Evolutionary conservation across 2,329 filamentous ascomycete species (phyloP), one percentile per base, ranked within the genome.

Genomic region (Microdochium nivale): DNA sequence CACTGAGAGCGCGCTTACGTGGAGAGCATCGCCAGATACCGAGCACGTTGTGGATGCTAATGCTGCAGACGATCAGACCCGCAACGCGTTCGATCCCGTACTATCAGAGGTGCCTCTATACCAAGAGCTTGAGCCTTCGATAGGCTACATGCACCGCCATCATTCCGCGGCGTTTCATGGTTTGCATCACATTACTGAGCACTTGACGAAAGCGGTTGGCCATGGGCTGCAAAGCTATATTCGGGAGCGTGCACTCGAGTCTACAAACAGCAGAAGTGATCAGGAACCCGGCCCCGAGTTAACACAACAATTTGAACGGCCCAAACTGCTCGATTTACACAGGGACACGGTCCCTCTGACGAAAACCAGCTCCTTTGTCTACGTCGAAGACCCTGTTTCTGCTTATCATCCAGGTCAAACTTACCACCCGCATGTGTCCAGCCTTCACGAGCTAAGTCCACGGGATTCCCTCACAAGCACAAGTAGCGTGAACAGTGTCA

Each of bases 371-470:
- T 44, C 40, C 16, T 44, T 44, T 13, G 19, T 44, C 19, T 44
- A 44, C 21, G 40, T 44, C 5, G 40, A 44, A 19, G 19, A 44
- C 19, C 40, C 40, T 3, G 23, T 44, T 23, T 44, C 40, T 19
- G 40, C 40, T 61, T 25, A 37, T 62, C 37, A 40, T 60, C 19
- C 57, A 59, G 19, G 62, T 5, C 40, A 44, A 23, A 44, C 9
- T 3, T 19, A 44, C 40, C 19, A 44, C n/a, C 40, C 21, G 7
- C 9, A 7, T 4, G 16, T 19, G 19, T 19, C 16, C 16, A 44
- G 40, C 40, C 40, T n/a, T n/a, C n/a, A n/a, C n/a, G n/a, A n/a
- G n/a, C n/a, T n/a, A n/a, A n/a, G n/a, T n/a, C n/a, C 35, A n/a
- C 11, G 16, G n/a, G 35, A 19, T 40, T 40, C 27, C 27, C 27